Evolutionary conservation across 805 yeast species (phyloP).

Genomic region (Saturnispora hagleri): DNA sequence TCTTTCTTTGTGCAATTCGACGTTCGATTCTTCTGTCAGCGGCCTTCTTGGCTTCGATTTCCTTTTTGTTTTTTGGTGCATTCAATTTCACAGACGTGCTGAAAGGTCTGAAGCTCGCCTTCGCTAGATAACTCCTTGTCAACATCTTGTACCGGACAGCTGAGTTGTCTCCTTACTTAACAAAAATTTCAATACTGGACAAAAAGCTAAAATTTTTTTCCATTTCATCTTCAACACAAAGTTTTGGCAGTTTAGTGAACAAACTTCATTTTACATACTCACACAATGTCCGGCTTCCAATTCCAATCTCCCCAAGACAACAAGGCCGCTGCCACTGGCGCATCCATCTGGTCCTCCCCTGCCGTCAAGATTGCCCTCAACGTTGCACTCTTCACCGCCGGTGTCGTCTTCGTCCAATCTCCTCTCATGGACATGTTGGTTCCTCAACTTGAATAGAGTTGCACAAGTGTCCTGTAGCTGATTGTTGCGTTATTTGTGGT

Average conservation of each 20-base stretch:
- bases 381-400: constrained; percentile 56
- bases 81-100: not conserved
- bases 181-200: not conserved
- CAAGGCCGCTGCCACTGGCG: constrained; percentile 24
- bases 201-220: not conserved
- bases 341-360: constrained; percentile 54
- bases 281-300: constrained; percentile 26
- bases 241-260: too few relatives aligned
- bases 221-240: not conserved
- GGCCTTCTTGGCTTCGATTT: constrained; percentile 20
- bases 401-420: constrained; percentile 69
- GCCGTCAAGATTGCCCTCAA: constrained; percentile 56
- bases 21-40: constrained; percentile 20
- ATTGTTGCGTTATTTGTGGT: not conserved
- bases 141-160: not conserved
- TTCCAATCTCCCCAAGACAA: constrained; percentile 18
- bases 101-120: not conserved
- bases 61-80: constrained; percentile 25
- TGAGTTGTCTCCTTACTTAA: not conserved
- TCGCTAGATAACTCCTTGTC: not conserved
- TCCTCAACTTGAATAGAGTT: constrained; percentile 41
- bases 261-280: not conserved
- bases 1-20: constrained; percentile 18
- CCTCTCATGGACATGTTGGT: constrained; percentile 75
- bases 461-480: not conserved